Conservation (phyloP, 345 rosid species). For the Bruguiera gymnorhiza region DNA sequence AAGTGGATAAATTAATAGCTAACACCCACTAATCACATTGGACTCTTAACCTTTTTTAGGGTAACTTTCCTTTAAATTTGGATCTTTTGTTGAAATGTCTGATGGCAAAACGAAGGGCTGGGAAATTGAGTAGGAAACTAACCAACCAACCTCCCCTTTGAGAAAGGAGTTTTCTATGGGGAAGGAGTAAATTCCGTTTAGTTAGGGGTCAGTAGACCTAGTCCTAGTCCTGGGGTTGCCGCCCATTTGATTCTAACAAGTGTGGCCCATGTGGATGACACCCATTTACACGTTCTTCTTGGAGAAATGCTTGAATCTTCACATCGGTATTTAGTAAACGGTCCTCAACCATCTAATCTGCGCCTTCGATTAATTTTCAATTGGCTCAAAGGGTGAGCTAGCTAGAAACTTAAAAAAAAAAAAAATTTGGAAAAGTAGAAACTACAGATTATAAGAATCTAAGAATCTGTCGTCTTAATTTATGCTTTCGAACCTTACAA, state of each 20-base stretch:
- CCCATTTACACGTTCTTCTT: constrained; percentile 7
- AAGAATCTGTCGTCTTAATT: no score
- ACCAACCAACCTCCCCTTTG: constrained; percentile 13
- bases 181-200: constrained; percentile 44
- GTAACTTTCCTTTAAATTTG: constrained; percentile 35
- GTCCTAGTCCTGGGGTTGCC: constrained; percentile 19
- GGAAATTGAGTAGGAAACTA: constrained; percentile 27
- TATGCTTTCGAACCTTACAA: no score
- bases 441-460: no score
- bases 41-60: constrained; percentile 13
- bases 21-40: background rate
- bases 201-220: constrained; percentile 41
- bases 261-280: constrained; percentile 13
- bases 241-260: constrained; percentile 3
- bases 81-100: constrained; percentile 48
- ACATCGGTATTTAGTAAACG: background rate
- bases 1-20: background rate
- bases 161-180: constrained; percentile 29
- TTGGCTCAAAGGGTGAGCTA: no score
- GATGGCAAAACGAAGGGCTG: constrained; percentile 29
- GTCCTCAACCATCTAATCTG: background rate
- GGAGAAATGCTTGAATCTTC: background rate
- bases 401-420: no score
- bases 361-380: no score
- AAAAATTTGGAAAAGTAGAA: no score